Evolutionary conservation across 108 stramenopile genomes (phyloP), one percentile per base, ranked within the genome.

Genomic region (Cyclostephanos invisitatus): DNA sequence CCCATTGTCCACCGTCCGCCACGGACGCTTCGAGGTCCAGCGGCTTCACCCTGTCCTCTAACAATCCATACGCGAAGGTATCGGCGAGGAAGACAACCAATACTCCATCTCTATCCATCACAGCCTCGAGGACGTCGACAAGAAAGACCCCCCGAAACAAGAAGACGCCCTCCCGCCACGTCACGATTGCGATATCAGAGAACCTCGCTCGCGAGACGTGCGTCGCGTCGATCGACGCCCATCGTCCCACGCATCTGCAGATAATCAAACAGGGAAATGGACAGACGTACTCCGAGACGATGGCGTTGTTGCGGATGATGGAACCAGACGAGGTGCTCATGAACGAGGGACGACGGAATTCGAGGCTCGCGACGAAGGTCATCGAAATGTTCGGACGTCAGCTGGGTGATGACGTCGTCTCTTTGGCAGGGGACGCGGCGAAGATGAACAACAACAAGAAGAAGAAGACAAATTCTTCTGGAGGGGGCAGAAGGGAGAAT

Each of bases 121-220:
- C 38, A 58, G 8, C 65, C 44, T 14, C 64, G 47, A 47, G 37
- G 21, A 18, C 55, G 71, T 51, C 70, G 17, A 51, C 47, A 18
- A 50, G 17, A 18, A 35, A 27, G 20, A 40, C 66, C 22, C 46
- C 48, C 42, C 48, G 32, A 32, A 4, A 57, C 32, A 49, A 60
- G 50, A 8, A 22, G 28, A 50, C 37, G 17, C 56, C 64, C 38
- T 53, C 71, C 54, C 57, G 51, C 12, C 92, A 96, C 62, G 74
- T 92, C 22, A 83, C 93, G 10, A 84, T 84, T 40, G 88, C 95
- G 38, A 80, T 96, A 36, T 85, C 85, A 40, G 95, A 96, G 67
- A 96, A 96, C 69, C 73, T 96, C 21, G 95, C 95, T 0, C 65
- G 88, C 3, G 95, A 96, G 80, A 96, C 95, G 0, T 92, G 92